phyloP scores from a whole-genome alignment of 192 early-diverging fungal genomes.

The Thoreauomyces humboldtii region DNA sequence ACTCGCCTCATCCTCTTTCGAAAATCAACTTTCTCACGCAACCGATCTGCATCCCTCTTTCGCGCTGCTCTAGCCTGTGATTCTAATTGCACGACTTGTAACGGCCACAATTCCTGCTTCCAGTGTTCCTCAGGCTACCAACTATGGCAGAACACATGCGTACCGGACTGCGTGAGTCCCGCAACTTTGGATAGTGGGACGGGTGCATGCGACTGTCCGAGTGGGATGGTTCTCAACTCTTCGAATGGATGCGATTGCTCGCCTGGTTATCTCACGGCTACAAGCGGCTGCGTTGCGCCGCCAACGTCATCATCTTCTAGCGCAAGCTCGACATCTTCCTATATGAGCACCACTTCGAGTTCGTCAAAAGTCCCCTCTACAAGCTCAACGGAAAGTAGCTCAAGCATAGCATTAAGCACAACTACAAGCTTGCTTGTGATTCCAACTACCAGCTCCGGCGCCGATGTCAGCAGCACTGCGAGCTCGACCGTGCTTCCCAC shows the following conservation, averaged over 20 bases:
- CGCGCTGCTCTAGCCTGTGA: constrained; percentile 3
- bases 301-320: neutral
- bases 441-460: no score
- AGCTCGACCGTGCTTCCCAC: no score
- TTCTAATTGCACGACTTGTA: constrained; percentile 7
- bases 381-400: neutral
- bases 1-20: neutral
- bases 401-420: no score
- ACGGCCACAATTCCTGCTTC: constrained; percentile 15
- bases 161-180: neutral
- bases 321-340: neutral
- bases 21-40: neutral
- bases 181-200: neutral
- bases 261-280: neutral
- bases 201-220: constrained; percentile 3
- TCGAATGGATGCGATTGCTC: neutral
- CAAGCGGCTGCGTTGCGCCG: neutral
- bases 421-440: no score
- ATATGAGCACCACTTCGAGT: neutral
- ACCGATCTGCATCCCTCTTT: neutral
- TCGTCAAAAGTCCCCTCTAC: neutral
- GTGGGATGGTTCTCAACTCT: neutral
- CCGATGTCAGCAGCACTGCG: no score
- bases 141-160: constrained; percentile 8
- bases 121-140: constrained; percentile 1